A percentile compares a stretch with the other conserved stretches of the same genome.
These are phyloP conservation scores for Davidsoniella australis DNA, from an alignment of 2,329 filamentous ascomycete species.

Conservation along the genomic window DNA sequence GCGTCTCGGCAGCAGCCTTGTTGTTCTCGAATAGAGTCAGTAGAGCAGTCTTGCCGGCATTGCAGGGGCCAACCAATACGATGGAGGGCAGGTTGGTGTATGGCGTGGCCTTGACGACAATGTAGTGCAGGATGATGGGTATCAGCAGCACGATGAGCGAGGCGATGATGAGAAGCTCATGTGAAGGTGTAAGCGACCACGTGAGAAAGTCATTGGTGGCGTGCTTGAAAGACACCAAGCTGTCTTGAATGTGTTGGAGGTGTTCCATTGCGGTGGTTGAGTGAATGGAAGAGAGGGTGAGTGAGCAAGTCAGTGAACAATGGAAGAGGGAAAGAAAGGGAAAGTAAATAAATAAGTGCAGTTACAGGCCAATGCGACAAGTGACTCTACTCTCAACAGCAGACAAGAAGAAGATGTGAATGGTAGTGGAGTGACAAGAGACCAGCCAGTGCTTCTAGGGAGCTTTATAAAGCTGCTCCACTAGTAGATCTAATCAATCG, in stretches of 20 bases:
- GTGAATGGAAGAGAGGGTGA: background rate
- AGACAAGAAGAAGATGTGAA: too few species aligned
- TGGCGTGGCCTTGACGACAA: slow-evolving; percentile 50
- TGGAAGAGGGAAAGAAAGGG: background rate
- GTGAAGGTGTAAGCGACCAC: slow-evolving; percentile 41
- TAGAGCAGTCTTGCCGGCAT: slow-evolving; percentile 74
- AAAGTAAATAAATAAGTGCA: background rate
- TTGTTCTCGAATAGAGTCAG: slow-evolving; percentile 55
- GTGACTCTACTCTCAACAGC: background rate
- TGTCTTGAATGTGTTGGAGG: slow-evolving; percentile 8
- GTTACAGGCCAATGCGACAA: slow-evolving; percentile 11
- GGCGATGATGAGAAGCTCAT: slow-evolving; percentile 48
- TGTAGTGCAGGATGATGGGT: slow-evolving; percentile 61
- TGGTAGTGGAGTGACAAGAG: too few species aligned
- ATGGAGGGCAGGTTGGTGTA: slow-evolving; percentile 58
- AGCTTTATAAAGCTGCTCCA: too few species aligned
- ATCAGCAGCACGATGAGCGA: slow-evolving; percentile 52
- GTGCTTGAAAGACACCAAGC: slow-evolving; percentile 20
- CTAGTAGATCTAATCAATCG: too few species aligned
- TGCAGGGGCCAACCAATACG: slow-evolving; percentile 64
- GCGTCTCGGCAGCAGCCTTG: slow-evolving; percentile 27
- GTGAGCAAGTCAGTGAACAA: background rate
- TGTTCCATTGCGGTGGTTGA: slow-evolving; percentile 6
- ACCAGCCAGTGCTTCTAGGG: too few species aligned
- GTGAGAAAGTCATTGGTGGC: slow-evolving; percentile 27